Evolutionary conservation across 2,329 filamentous ascomycete genomes (phyloP).

Genomic region (Cylindrodendrum hubeiense): DNA sequence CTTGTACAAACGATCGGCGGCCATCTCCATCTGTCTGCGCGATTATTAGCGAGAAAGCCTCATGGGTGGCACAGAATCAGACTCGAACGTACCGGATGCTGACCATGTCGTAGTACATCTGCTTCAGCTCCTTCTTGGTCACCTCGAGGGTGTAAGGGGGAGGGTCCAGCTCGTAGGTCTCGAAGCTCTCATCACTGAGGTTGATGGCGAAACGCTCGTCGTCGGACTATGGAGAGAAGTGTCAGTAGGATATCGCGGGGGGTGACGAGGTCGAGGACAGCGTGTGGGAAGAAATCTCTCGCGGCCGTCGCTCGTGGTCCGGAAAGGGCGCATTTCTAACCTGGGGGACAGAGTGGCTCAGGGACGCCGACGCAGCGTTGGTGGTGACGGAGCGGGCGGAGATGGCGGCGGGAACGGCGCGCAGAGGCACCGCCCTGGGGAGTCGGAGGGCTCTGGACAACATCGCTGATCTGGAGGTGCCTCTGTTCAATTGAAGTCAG

Average conservation of each 20-base stretch:
- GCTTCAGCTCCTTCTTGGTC: conserved; percentile 97
- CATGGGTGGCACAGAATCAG: not conserved
- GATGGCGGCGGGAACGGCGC: conserved; percentile 59
- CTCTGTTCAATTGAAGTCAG: conserved; percentile 49
- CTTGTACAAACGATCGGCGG: conserved; percentile 98
- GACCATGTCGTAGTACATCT: conserved; percentile 99
- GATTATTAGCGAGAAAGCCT: conserved; percentile 46
- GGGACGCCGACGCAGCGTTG: conserved; percentile 91
- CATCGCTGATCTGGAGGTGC: conserved; percentile 63
- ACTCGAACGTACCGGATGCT: conserved; percentile 78
- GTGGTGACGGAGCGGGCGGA: conserved; percentile 88
- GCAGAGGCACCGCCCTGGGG: conserved; percentile 70
- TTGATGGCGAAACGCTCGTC: conserved; percentile 92
- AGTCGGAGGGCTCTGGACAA: conserved; percentile 77
- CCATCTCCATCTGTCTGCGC: conserved; percentile 98
- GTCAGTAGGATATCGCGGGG: conserved; percentile 31
- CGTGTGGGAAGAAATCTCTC: conserved; percentile 11
- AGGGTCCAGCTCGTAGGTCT: conserved; percentile 98
- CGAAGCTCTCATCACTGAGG: conserved; percentile 98
- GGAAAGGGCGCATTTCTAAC: conserved; percentile 52
- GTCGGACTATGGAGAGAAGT: conserved; percentile 74
- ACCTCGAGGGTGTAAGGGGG: conserved; percentile 92
- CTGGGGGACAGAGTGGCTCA: conserved; percentile 77
- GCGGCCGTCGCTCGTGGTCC: conserved; percentile 19
- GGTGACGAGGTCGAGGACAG: not conserved